phyloP scores from a whole-genome alignment of 108 stramenopile genomes.

The Schizochytrium sp. region DNA sequence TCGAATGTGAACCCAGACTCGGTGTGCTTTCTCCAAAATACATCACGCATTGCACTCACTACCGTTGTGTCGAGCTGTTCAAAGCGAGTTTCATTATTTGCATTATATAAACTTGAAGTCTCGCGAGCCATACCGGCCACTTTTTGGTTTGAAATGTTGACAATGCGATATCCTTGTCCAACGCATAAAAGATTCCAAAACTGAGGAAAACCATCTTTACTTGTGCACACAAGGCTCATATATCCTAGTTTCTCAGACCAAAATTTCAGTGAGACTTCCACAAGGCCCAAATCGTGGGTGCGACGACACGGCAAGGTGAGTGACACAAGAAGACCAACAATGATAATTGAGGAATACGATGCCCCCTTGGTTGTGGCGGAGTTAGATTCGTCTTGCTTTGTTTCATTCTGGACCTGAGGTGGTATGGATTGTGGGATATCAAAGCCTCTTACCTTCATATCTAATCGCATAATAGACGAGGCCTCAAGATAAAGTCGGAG shows the following conservation, averaged over 20 bases:
- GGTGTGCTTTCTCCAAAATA: not conserved
- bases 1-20: constrained; percentile 21
- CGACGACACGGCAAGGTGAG: not conserved
- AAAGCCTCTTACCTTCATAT: not conserved
- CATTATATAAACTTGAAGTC: not conserved
- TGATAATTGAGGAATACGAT: not conserved
- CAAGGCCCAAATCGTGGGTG: not conserved
- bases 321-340: not conserved
- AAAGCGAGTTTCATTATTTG: not conserved
- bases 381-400: not conserved
- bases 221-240: not conserved
- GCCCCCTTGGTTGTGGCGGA: not conserved
- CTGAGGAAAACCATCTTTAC: not conserved
- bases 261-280: not conserved
- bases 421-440: too few species aligned
- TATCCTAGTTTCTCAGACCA: not conserved
- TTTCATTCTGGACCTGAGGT: not conserved
- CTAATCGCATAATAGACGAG: not conserved
- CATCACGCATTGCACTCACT: not conserved
- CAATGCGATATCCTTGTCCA: not conserved
- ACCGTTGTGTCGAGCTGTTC: not conserved
- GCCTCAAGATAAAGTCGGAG: constrained; percentile 4
- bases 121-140: not conserved
- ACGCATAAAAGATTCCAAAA: not conserved
- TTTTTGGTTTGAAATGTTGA: not conserved